A percentile compares a stretch with the other conserved stretches of the same genome.
These are phyloP conservation scores for Pythium aristosporum DNA, from an alignment of 352 stramenopile genomes.

Conservation along the genomic window DNA sequence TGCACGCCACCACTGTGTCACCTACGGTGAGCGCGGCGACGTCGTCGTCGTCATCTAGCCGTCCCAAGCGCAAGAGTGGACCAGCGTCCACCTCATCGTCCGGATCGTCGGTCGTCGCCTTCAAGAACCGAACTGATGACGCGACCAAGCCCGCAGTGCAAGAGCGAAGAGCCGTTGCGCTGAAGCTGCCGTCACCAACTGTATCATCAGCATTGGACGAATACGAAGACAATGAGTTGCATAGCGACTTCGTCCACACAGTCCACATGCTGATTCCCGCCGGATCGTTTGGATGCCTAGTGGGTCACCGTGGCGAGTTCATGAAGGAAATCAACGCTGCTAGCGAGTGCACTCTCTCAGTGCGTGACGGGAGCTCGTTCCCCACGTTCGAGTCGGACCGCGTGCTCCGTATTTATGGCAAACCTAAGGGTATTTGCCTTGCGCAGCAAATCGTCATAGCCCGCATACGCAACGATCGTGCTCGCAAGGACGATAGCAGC, in stretches of 20 bases:
- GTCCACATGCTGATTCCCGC: conserved; percentile 68
- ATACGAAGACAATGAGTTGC: conserved; percentile 56
- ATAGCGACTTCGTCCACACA: conserved; percentile 53
- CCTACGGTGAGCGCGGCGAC: conserved; percentile 20
- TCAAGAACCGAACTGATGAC: not conserved
- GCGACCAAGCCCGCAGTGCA: not conserved
- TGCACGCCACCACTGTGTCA: conserved; percentile 11
- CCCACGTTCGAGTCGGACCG: conserved; percentile 46
- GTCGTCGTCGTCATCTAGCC: conserved; percentile 18
- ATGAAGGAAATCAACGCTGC: conserved; percentile 53
- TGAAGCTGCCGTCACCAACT: conserved; percentile 5
- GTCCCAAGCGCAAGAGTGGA: not conserved
- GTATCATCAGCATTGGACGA: conserved; percentile 36
- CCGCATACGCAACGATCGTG: conserved; percentile 45
- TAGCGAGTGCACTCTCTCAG: conserved; percentile 51
- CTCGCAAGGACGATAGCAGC: conserved; percentile 45
- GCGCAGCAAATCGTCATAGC: conserved; percentile 63
- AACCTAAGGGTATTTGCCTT: conserved; percentile 53
- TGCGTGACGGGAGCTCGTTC: conserved; percentile 37
- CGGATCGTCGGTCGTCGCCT: not conserved
- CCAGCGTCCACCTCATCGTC: not conserved
- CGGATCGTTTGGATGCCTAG: conserved; percentile 45
- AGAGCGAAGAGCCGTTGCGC: not conserved
- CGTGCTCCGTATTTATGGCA: conserved; percentile 60
- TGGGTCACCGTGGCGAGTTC: conserved; percentile 46